Evolutionary conservation across 495 filamentous ascomycete species (phyloP).

Genomic region (Daldinia decipiens): DNA sequence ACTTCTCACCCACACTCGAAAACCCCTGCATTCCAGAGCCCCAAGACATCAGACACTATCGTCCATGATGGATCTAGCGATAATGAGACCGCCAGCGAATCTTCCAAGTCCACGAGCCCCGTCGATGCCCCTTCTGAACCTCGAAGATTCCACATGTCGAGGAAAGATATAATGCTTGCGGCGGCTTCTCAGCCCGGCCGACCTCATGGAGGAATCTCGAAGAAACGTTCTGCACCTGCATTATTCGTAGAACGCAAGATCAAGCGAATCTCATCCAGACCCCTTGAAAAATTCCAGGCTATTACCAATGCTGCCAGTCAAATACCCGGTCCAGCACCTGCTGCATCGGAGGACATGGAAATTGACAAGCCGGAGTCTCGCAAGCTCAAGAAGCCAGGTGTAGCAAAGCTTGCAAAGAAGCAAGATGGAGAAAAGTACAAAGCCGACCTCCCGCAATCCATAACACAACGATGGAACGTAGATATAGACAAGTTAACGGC

Average conservation of each 20-base stretch:
- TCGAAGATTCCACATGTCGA: slow-evolving; percentile 62
- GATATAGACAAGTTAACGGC: slow-evolving; percentile 58
- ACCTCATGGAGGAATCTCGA: slow-evolving; percentile 43
- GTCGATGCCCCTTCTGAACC: slow-evolving; percentile 35
- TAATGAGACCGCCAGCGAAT: slow-evolving; percentile 13
- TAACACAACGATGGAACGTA: slow-evolving; percentile 52
- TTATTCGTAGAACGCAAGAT: slow-evolving; percentile 61
- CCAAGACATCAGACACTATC: slow-evolving; percentile 14
- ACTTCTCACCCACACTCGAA: slow-evolving; percentile 30
- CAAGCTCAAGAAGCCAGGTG: slow-evolving; percentile 47
- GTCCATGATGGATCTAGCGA: slow-evolving; percentile 8
- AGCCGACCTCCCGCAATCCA: slow-evolving; percentile 53
- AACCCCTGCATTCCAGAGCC: slow-evolving; percentile 33
- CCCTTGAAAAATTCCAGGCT: slow-evolving; percentile 33
- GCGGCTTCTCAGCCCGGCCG: slow-evolving; percentile 35
- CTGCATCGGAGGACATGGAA: slow-evolving; percentile 34
- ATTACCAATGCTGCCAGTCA: slow-evolving; percentile 16
- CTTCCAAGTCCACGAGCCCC: slow-evolving; percentile 4
- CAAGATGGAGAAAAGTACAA: slow-evolving; percentile 41
- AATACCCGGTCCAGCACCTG: background rate
- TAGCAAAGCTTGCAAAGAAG: slow-evolving; percentile 37
- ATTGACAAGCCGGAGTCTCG: slow-evolving; percentile 36
- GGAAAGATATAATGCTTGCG: slow-evolving; percentile 46
- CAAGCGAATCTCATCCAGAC: slow-evolving; percentile 46
- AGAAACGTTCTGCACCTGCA: slow-evolving; percentile 53